These are phyloP conservation scores for Neohortaea acidophila DNA, from an alignment of 495 filamentous ascomycete species.

Conservation along the genomic window DNA sequence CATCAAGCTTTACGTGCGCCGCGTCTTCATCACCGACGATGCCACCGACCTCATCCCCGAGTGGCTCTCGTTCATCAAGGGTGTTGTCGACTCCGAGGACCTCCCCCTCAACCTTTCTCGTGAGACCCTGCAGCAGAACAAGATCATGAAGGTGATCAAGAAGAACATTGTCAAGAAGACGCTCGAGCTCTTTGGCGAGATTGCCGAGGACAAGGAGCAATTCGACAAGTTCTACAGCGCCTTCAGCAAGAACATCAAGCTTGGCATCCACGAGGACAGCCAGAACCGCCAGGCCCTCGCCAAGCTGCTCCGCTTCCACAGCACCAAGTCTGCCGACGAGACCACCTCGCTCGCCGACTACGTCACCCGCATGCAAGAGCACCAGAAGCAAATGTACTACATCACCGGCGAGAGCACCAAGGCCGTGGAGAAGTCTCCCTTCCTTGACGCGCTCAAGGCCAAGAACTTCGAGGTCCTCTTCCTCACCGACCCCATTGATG, in stretches of 20 bases:
- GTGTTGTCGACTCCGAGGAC: constrained; percentile 99
- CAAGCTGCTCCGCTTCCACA: constrained; percentile 97
- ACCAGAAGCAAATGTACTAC: constrained; percentile 99
- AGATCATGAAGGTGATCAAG: constrained; percentile 99
- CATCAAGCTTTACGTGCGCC: constrained; percentile 99
- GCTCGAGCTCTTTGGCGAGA: constrained; percentile 96
- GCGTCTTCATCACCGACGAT: constrained; percentile 99
- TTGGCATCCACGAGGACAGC: constrained; percentile 98
- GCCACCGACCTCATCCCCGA: constrained; percentile 97
- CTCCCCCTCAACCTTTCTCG: constrained; percentile 97
- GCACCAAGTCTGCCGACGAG: constrained; percentile 84
- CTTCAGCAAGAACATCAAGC: constrained; percentile 99
- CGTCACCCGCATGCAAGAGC: constrained; percentile 94
- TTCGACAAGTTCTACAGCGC: constrained; percentile 99
- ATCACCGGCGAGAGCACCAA: constrained; percentile 99
- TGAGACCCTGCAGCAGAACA: constrained; percentile 99
- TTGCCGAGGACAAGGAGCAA: constrained; percentile 96
- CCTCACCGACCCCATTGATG: constrained; percentile 97
- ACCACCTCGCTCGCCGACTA: constrained; percentile 89
- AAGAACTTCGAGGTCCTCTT: constrained; percentile 99
- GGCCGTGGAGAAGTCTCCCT: constrained; percentile 93
- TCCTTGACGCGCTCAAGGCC: constrained; percentile 97
- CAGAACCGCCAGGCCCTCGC: constrained; percentile 89
- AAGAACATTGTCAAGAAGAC: constrained; percentile 99
- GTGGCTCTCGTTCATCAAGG: constrained; percentile 99